Conservation (phyloP, 208 protist genomes). For the Leishmania guyanensis region DNA sequence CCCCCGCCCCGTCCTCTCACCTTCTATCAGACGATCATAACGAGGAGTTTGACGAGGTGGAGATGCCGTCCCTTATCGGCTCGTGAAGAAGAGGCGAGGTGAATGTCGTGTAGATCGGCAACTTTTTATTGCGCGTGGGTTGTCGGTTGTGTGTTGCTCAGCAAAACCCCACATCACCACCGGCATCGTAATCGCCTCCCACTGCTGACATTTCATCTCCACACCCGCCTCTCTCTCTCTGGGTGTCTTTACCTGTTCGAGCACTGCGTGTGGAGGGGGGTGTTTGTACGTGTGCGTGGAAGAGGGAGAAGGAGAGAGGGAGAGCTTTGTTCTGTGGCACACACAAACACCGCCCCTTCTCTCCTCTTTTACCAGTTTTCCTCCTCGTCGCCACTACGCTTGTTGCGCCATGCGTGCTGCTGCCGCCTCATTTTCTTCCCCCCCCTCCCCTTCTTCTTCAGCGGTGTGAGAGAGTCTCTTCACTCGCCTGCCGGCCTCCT, state of each 20-base stretch:
- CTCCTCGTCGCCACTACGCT: background rate
- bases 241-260: background rate
- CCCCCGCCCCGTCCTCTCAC: background rate
- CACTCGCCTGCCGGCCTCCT: no score
- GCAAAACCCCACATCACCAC: background rate
- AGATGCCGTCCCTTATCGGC: conserved; percentile 26
- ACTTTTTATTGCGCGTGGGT: background rate
- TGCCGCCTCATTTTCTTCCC: background rate
- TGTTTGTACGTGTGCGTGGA: background rate
- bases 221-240: background rate
- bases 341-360: background rate
- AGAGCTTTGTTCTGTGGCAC: background rate
- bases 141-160: background rate
- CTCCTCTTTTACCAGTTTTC: background rate
- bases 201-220: background rate
- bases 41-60: conserved; percentile 27
- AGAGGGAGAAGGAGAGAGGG: background rate
- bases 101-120: background rate
- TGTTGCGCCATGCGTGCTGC: background rate
- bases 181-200: background rate
- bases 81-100: conserved; percentile 10
- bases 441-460: background rate
- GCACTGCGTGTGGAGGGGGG: background rate
- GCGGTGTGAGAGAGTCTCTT: background rate
- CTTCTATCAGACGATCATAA: background rate